A percentile compares a stretch with the other conserved stretches of the same genome.
These are phyloP conservation scores for Rhynchosporium agropyri DNA, from an alignment of 2,329 filamentous ascomycete species.

Conservation along the genomic window DNA sequence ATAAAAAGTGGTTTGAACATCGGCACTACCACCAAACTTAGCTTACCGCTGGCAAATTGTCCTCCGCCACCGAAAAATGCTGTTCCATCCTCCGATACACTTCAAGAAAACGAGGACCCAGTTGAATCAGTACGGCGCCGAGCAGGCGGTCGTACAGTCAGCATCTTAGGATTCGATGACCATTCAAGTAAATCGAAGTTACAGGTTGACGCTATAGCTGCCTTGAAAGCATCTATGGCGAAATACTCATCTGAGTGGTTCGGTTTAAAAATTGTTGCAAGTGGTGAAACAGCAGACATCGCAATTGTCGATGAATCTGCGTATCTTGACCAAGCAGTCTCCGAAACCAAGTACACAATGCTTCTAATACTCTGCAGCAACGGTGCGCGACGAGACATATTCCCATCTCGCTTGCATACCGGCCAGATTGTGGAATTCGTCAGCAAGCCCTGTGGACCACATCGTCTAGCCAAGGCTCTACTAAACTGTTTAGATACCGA, in stretches of 20 bases:
- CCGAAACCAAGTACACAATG: constrained; percentile 18
- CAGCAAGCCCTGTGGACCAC: constrained; percentile 35
- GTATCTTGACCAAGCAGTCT: constrained; percentile 19
- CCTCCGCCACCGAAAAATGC: constrained; percentile 3
- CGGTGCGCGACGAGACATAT: constrained; percentile 27
- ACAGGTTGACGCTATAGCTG: constrained; percentile 22
- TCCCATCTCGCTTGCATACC: constrained; percentile 21
- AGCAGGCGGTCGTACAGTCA: constrained; percentile 27
- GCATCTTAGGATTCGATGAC: constrained; percentile 32
- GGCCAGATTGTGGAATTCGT: constrained; percentile 33
- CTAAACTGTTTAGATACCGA: constrained; percentile 34
- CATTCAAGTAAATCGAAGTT: constrained; percentile 23
- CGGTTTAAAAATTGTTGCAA: constrained; percentile 21
- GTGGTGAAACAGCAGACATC: constrained; percentile 24
- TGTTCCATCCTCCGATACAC: background rate
- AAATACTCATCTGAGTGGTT: constrained; percentile 36
- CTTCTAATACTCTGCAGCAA: constrained; percentile 34
- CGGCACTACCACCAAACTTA: constrained; percentile 58
- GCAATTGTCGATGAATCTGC: constrained; percentile 33
- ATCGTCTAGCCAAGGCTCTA: constrained; percentile 35
- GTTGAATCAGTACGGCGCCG: constrained; percentile 29
- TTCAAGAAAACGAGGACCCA: constrained; percentile 19
- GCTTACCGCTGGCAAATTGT: constrained; percentile 43
- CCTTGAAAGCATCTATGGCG: constrained; percentile 30
- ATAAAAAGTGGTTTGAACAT: constrained; percentile 55